phyloP scores from a whole-genome alignment of 2,329 filamentous ascomycete species.

The Dryadomyces sulphureus region DNA sequence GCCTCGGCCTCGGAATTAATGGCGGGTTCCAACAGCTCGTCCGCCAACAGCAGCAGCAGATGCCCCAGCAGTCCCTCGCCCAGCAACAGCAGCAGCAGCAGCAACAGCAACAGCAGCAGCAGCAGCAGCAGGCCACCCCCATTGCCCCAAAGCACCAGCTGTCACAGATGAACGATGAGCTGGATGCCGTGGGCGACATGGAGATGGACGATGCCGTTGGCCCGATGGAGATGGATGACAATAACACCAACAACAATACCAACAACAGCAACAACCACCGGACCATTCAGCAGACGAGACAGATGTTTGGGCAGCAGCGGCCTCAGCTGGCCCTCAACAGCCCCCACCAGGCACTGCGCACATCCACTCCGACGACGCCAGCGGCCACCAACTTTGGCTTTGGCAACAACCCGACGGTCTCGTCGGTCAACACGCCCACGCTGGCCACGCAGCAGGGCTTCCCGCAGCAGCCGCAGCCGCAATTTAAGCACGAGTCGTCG shows the following conservation, averaged over 20 bases:
- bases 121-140: slow-evolving; percentile 12
- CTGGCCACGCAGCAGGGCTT: slow-evolving; percentile 59
- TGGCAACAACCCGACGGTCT: slow-evolving; percentile 89
- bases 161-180: slow-evolving; percentile 42
- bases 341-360: slow-evolving; percentile 65
- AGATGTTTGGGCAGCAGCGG: slow-evolving; percentile 50
- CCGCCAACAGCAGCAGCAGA: slow-evolving; percentile 25
- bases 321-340: slow-evolving; percentile 71
- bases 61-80: background rate
- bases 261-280: slow-evolving; percentile 36
- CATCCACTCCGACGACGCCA: slow-evolving; percentile 76
- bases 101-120: slow-evolving; percentile 10
- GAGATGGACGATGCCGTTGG: slow-evolving; percentile 81
- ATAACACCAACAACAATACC: too few species aligned
- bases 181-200: slow-evolving; percentile 87
- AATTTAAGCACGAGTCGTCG: slow-evolving; percentile 28
- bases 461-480: slow-evolving; percentile 40
- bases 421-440: slow-evolving; percentile 90
- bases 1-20: slow-evolving; percentile 17
- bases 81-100: slow-evolving; percentile 16
- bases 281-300: slow-evolving; percentile 54
- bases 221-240: slow-evolving; percentile 48
- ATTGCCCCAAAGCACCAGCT: slow-evolving; percentile 13
- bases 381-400: slow-evolving; percentile 62
- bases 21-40: slow-evolving; percentile 26